phyloP scores from a whole-genome alignment of 2,329 filamentous ascomycete genomes.

The Pseudogymnoascus sp. region DNA sequence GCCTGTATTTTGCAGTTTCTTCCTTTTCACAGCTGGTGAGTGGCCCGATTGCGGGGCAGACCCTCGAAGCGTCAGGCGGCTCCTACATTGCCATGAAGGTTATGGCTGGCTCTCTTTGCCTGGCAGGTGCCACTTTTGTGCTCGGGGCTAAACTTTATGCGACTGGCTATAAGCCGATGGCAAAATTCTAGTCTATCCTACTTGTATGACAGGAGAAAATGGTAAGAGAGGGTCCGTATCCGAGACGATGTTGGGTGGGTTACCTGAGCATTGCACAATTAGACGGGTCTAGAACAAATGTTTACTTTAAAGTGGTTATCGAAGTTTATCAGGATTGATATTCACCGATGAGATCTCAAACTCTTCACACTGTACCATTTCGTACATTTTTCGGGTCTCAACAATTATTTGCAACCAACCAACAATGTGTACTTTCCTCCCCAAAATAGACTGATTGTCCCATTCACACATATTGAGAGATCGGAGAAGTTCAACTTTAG shows the following conservation, averaged over 20 bases:
- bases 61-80: conserved; percentile 32
- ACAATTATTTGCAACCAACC: not conserved
- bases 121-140: conserved; percentile 2
- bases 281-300: not conserved
- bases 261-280: not conserved
- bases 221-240: not conserved
- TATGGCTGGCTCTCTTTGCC: not conserved
- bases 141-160: not conserved
- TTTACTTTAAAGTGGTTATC: not conserved
- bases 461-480: not conserved
- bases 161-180: not conserved
- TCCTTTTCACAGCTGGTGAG: conserved; percentile 56
- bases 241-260: not conserved
- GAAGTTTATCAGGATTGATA: not conserved
- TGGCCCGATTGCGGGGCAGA: conserved; percentile 54
- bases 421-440: not conserved
- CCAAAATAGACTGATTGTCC: not conserved
- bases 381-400: not conserved
- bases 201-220: not conserved
- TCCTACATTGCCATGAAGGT: not conserved
- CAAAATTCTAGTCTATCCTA: not conserved
- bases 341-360: not conserved
- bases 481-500: not conserved
- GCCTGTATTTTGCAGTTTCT: conserved; percentile 50
- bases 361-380: not conserved